phyloP scores from a whole-genome alignment of 208 protist species.

The Trypanosoma avium region DNA sequence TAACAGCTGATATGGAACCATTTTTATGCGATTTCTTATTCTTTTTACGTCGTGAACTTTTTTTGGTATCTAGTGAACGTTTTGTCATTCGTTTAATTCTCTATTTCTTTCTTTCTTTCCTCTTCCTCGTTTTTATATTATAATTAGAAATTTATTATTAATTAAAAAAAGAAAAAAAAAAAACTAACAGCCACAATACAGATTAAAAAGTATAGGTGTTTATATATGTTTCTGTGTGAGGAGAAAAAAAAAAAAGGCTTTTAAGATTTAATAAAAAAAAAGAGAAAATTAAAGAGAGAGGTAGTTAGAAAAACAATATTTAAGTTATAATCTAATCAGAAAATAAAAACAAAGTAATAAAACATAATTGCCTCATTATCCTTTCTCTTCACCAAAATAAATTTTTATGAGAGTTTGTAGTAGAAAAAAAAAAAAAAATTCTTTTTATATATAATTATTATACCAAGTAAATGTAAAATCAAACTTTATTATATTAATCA shows the following conservation, averaged over 20 bases:
- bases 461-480: no score
- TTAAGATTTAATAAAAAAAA: background rate
- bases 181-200: no score
- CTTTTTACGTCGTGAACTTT: background rate
- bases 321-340: no score
- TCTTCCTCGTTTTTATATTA: no score
- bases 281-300: conserved; percentile 9
- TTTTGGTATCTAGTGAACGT: background rate
- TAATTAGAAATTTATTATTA: background rate
- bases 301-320: no score
- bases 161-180: conserved; percentile 2
- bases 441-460: no score
- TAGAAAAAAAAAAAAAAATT: no score
- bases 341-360: background rate
- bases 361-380: no score
- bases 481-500: no score
- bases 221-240: conserved; percentile 12
- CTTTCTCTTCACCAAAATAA: no score
- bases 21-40: background rate
- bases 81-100: conserved; percentile 8
- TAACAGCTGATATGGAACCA: no score
- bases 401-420: no score
- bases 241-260: conserved; percentile 3
- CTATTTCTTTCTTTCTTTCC: background rate
- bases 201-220: conserved; percentile 2